These are phyloP conservation scores for Eutypella sp. DNA, from an alignment of 2,329 filamentous ascomycete genomes.

Conservation along the genomic window DNA sequence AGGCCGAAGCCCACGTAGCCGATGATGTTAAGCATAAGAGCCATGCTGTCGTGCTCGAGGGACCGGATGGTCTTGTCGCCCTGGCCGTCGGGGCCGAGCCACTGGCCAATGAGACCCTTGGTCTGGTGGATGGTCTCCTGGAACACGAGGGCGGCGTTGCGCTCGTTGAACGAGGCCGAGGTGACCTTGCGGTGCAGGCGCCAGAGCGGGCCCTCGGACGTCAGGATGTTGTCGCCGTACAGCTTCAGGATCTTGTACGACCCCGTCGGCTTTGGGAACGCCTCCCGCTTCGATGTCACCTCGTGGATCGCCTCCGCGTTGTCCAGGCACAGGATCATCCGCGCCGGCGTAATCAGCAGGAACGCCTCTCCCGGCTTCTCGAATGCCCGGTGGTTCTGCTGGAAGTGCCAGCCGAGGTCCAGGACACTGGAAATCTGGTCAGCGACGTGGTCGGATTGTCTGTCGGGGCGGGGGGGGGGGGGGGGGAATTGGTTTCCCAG, in stretches of 20 bases:
- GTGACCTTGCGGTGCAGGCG: constrained; percentile 68
- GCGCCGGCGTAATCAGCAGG: constrained; percentile 55
- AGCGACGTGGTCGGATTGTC: constrained; percentile 1
- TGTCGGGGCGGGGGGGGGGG: no score
- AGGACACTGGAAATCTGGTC: constrained; percentile 40
- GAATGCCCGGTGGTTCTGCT: constrained; percentile 53
- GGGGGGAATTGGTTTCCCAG: no score
- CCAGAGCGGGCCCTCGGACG: constrained; percentile 66
- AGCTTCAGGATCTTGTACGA: constrained; percentile 56
- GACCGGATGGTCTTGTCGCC: constrained; percentile 48
- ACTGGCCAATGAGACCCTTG: constrained; percentile 53
- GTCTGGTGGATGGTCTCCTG: constrained; percentile 59
- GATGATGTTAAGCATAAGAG: constrained; percentile 51
- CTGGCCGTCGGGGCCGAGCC: constrained; percentile 41
- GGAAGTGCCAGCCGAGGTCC: constrained; percentile 56
- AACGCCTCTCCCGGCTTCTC: constrained; percentile 58
- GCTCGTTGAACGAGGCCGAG: constrained; percentile 70
- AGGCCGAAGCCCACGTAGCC: constrained; percentile 68
- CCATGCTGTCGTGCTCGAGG: constrained; percentile 61
- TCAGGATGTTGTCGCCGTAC: constrained; percentile 68
- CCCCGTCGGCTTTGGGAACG: constrained; percentile 64
- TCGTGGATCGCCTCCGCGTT: constrained; percentile 63
- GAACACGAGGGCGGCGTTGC: constrained; percentile 65
- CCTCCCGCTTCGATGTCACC: constrained; percentile 60
- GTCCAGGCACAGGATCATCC: constrained; percentile 50